Percentiles rank a stretch among this genome's conserved stretches.
Evolutionary conservation across 2,329 filamentous ascomycete genomes (phyloP).

Genomic region (Boeremia lycopersici): DNA sequence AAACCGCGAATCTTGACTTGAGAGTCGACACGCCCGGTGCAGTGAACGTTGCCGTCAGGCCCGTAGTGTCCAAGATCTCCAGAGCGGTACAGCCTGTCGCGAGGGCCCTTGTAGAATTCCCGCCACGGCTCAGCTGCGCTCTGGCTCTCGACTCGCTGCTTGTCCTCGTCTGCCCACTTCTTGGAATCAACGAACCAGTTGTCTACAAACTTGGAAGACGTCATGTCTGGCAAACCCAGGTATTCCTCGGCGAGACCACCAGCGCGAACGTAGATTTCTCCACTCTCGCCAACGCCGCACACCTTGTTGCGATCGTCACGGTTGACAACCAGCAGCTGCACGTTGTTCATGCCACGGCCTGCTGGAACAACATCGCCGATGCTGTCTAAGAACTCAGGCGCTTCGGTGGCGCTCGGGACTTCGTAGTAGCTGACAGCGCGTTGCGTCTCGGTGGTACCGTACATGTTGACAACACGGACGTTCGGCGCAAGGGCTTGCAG

Average conservation of each 20-base stretch:
- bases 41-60: conserved; percentile 73
- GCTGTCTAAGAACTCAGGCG: conserved; percentile 67
- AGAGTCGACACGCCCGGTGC: conserved; percentile 79
- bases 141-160: conserved; percentile 56
- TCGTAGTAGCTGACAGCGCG: conserved; percentile 83
- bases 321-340: conserved; percentile 60
- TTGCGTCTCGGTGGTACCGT: conserved; percentile 85
- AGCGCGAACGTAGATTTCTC: conserved; percentile 83
- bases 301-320: conserved; percentile 56
- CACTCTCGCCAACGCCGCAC: conserved; percentile 80
- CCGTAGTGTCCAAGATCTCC: conserved; percentile 84
- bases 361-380: conserved; percentile 81
- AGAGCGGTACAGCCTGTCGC: conserved; percentile 85
- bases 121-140: conserved; percentile 73
- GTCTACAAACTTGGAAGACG: conserved; percentile 73
- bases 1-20: conserved; percentile 98
- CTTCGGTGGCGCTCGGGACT: conserved; percentile 68
- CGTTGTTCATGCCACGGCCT: conserved; percentile 84
- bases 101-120: conserved; percentile 76
- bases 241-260: conserved; percentile 86
- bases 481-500: conserved; percentile 79
- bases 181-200: conserved; percentile 86
- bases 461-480: conserved; percentile 81
- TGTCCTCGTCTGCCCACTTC: conserved; percentile 70
- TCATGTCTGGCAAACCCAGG: conserved; percentile 66